phyloP scores from a whole-genome alignment of 495 filamentous ascomycete genomes.

The Aspergillus leporis region DNA sequence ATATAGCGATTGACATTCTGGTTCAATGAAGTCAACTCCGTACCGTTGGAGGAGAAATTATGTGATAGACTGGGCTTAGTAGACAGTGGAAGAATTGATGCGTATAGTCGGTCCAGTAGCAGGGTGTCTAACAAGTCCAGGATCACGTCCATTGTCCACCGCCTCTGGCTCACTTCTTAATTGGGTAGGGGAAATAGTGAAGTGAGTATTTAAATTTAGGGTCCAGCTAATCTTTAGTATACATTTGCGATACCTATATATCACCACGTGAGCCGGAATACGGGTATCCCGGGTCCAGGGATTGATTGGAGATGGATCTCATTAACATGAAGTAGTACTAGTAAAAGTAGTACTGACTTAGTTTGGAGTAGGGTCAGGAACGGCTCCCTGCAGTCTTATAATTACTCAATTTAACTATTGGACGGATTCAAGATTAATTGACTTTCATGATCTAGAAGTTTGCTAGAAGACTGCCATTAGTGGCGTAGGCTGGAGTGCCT shows the following conservation, averaged over 20 bases:
- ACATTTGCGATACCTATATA: neutral
- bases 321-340: neutral
- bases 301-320: neutral
- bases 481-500: neutral
- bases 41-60: conserved; percentile 38
- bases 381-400: neutral
- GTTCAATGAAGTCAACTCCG: conserved; percentile 40
- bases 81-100: conserved; percentile 54
- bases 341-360: neutral
- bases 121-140: conserved; percentile 77
- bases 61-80: neutral
- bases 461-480: neutral
- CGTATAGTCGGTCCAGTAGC: conserved; percentile 73
- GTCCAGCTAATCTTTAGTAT: neutral
- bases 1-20: conserved; percentile 35
- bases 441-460: neutral
- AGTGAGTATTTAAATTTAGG: neutral
- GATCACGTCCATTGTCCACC: conserved; percentile 72
- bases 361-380: neutral
- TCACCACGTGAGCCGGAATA: conserved; percentile 3
- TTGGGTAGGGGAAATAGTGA: neutral
- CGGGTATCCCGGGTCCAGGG: neutral
- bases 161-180: neutral
- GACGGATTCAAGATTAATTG: neutral
- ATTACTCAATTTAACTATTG: neutral